These are phyloP conservation scores for Fusarium tanahbumbuense DNA, from an alignment of 2,329 filamentous ascomycete species.

Conservation along the genomic window DNA sequence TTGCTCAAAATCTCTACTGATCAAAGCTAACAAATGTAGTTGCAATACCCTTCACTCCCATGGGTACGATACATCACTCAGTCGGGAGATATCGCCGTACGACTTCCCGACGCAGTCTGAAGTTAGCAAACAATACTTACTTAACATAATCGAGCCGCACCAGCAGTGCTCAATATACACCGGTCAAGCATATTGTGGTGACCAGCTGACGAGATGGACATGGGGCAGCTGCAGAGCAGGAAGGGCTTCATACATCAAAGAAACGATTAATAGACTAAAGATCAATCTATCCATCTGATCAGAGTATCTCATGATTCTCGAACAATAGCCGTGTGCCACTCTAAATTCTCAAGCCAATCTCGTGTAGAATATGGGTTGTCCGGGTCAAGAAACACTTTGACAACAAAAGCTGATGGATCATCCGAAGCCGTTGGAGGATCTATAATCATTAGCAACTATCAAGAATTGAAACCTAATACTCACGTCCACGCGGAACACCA, in stretches of 20 bases:
- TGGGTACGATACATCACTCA: constrained; percentile 99
- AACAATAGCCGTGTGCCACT: constrained; percentile 45
- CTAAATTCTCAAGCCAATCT: constrained; percentile 42
- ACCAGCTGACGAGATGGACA: constrained; percentile 23
- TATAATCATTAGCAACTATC: constrained; percentile 16
- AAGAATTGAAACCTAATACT: constrained; percentile 15
- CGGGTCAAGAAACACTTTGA: constrained; percentile 51
- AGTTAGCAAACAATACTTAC: constrained; percentile 25
- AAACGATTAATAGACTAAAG: constrained; percentile 46
- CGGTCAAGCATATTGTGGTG: constrained; percentile 14
- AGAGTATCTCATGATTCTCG: constrained; percentile 24
- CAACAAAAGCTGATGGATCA: constrained; percentile 50
- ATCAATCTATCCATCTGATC: constrained; percentile 26
- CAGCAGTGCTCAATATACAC: constrained; percentile 1
- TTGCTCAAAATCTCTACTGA: constrained; percentile 13
- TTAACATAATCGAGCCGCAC: constrained; percentile 30
- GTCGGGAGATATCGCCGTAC: constrained; percentile 94
- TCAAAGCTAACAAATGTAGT: constrained; percentile 59
- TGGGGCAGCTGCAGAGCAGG: constrained; percentile 36
- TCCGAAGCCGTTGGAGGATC: constrained; percentile 44
- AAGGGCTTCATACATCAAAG: constrained; percentile 35
- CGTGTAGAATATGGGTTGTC: constrained; percentile 46
- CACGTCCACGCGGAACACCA: constrained; percentile 44
- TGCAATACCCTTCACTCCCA: constrained; percentile 97
- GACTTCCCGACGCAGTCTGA: constrained; percentile 89